Evolutionary conservation across 768 basidiomycete species (phyloP), one percentile per base, ranked within the genome.

Genomic region (Leccinellum rugosiceps): DNA sequence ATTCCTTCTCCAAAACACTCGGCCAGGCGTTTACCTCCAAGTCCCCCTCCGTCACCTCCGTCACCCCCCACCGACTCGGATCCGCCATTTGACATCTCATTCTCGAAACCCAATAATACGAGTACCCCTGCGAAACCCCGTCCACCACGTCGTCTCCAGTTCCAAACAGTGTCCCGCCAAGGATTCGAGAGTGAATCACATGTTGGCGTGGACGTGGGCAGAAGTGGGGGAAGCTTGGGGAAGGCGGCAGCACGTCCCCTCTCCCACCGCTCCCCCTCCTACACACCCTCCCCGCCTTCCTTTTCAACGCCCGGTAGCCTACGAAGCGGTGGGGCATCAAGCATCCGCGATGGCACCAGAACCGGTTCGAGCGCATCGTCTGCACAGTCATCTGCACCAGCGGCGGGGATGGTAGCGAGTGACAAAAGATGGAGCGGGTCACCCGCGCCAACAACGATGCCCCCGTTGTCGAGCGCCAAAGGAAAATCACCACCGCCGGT

Each of bases 101-200:
- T 68, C 38, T 67, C 68, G 9, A 57, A 57, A 13, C 35, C 55
- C 38, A 60, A 63, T n/a, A 70, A 70, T 6, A 63, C 69, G 0
- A 70, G 69, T 19, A 70, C 69, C 15, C 69, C 69, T 26, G 68
- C 66, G 5, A 70, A 72, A 47, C 57, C 60, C 9, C 67, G 58
- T 4, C 47, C 45, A 4, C 41, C n/a, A 34, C 49, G 58, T 6
- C 59, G 60, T n/a, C 10, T 26, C 19, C 48, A 52, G n/a, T 25
- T 14, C 11, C 55, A 49, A 9, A 50, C 38, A 32, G 50, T 34
- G 28, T 4, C 31, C 35, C 17, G 14, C 17, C 35, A 38, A 38
- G 34, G 17, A 17, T 15, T 35, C 6, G 34, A 17, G 34, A n/a
- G 8, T 14, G 44, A 45, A 45, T 5, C 44, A 6, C 15, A 19